Conservation (phyloP, 1,284 basidiomycete genomes). For the Apiotrichum porosum region DNA sequence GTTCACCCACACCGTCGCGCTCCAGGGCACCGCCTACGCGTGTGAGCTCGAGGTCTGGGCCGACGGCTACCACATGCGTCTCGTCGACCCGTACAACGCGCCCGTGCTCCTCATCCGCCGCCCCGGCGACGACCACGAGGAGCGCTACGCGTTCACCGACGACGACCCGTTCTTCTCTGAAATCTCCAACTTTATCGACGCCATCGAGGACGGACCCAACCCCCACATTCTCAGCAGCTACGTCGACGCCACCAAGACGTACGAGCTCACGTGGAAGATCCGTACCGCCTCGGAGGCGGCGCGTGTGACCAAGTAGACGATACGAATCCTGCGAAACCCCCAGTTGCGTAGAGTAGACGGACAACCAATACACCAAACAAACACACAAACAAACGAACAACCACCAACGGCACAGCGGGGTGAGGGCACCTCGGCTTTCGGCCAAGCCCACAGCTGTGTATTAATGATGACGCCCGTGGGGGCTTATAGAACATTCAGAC, state of each 20-base stretch:
- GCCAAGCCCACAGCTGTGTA: too few species aligned
- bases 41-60: slow-evolving; percentile 89
- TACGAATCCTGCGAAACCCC: too few species aligned
- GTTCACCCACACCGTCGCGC: slow-evolving; percentile 78
- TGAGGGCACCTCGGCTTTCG: too few species aligned
- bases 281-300: slow-evolving; percentile 1
- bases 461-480: too few species aligned
- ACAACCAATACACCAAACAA: too few species aligned
- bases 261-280: slow-evolving; percentile 51
- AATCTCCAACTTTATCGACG: slow-evolving; percentile 76
- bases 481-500: too few species aligned
- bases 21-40: slow-evolving; percentile 85
- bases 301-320: too few species aligned
- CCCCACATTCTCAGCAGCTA: slow-evolving; percentile 46
- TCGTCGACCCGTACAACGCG: slow-evolving; percentile 71
- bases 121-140: slow-evolving; percentile 78
- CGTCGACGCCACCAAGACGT: slow-evolving; percentile 77
- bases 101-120: slow-evolving; percentile 78
- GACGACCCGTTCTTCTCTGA: slow-evolving; percentile 92
- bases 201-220: slow-evolving; percentile 57
- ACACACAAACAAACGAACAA: too few species aligned
- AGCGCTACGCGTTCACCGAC: slow-evolving; percentile 64
- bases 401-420: too few species aligned
- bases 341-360: too few species aligned
- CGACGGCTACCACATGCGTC: slow-evolving; percentile 61